Conservation (phyloP, 495 filamentous ascomycete genomes). For the Penicillium ochrochloron region DNA sequence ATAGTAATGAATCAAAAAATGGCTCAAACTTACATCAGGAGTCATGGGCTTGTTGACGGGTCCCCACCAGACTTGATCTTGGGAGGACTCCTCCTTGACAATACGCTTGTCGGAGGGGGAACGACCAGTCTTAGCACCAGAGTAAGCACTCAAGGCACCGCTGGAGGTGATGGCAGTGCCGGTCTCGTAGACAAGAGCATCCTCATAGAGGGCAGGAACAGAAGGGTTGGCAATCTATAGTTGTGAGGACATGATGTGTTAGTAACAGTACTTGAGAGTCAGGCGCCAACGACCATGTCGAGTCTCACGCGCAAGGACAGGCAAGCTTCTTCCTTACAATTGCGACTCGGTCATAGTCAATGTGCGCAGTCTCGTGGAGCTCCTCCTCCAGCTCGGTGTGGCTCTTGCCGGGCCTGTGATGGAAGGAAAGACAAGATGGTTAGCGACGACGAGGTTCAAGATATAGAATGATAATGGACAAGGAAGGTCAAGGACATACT, state of each 20-base stretch:
- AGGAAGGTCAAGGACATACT: slow-evolving; percentile 64
- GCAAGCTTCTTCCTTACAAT: slow-evolving; percentile 66
- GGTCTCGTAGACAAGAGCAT: slow-evolving; percentile 98
- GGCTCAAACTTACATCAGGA: slow-evolving; percentile 79
- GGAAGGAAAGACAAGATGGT: slow-evolving; percentile 28
- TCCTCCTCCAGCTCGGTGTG: slow-evolving; percentile 98
- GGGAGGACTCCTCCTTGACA: slow-evolving; percentile 86
- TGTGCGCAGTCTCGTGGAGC: slow-evolving; percentile 96
- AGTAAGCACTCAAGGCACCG: slow-evolving; percentile 95
- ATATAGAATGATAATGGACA: slow-evolving; percentile 15
- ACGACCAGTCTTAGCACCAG: slow-evolving; percentile 95
- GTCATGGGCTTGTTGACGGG: slow-evolving; percentile 99
- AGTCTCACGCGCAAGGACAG: slow-evolving; percentile 9
- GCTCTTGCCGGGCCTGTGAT: slow-evolving; percentile 71
- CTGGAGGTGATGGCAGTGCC: slow-evolving; percentile 95
- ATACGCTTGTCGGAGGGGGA: slow-evolving; percentile 97
- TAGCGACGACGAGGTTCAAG: slow-evolving; percentile 34
- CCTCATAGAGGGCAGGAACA: slow-evolving; percentile 95
- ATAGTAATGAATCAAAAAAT: slow-evolving; percentile 14
- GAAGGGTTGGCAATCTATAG: slow-evolving; percentile 83
- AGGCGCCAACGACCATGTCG: slow-evolving; percentile 19
- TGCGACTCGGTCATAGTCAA: slow-evolving; percentile 98
- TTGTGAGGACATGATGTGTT: not conserved
- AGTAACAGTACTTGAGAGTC: slow-evolving; percentile 22
- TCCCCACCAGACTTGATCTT: slow-evolving; percentile 95